phyloP scores from a whole-genome alignment of 2,329 filamentous ascomycete genomes.

The Cadophora malorum region DNA sequence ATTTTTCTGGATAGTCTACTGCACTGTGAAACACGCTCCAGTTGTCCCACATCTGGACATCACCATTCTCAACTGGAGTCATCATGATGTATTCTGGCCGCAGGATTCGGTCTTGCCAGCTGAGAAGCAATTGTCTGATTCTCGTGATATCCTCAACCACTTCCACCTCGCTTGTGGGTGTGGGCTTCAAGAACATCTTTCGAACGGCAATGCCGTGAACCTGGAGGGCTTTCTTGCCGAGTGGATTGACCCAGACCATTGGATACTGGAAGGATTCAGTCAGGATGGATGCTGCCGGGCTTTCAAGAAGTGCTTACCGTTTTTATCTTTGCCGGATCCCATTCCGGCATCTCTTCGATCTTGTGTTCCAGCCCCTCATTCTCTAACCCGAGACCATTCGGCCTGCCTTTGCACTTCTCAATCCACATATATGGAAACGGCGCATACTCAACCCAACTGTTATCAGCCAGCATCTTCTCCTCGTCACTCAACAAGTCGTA shows the following conservation, averaged over 20 bases:
- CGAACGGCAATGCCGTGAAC: conserved; percentile 51
- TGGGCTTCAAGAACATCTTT: conserved; percentile 49
- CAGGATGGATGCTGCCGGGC: not conserved
- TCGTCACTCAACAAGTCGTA: conserved; percentile 51
- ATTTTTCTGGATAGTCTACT: conserved; percentile 51
- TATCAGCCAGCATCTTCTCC: conserved; percentile 50
- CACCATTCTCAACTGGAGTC: conserved; percentile 50
- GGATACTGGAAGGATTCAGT: conserved; percentile 45
- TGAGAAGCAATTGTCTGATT: conserved; percentile 47
- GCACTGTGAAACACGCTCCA: conserved; percentile 52
- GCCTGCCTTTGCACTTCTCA: conserved; percentile 45
- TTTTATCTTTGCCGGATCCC: conserved; percentile 48
- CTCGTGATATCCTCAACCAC: conserved; percentile 49
- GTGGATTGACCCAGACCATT: conserved; percentile 55
- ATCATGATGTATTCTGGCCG: conserved; percentile 52
- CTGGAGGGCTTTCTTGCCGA: conserved; percentile 51
- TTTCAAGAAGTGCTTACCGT: conserved; percentile 24
- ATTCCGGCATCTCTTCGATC: conserved; percentile 48
- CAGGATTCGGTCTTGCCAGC: conserved; percentile 50
- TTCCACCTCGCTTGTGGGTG: conserved; percentile 44
- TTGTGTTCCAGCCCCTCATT: conserved; percentile 49
- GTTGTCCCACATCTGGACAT: conserved; percentile 54
- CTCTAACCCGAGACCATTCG: conserved; percentile 51
- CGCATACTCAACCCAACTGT: conserved; percentile 55
- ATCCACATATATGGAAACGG: conserved; percentile 54